Evolutionary conservation across 805 yeast species (phyloP), one percentile per base, ranked within the genome.

Genomic region (Tetrapisispora arboricola): DNA sequence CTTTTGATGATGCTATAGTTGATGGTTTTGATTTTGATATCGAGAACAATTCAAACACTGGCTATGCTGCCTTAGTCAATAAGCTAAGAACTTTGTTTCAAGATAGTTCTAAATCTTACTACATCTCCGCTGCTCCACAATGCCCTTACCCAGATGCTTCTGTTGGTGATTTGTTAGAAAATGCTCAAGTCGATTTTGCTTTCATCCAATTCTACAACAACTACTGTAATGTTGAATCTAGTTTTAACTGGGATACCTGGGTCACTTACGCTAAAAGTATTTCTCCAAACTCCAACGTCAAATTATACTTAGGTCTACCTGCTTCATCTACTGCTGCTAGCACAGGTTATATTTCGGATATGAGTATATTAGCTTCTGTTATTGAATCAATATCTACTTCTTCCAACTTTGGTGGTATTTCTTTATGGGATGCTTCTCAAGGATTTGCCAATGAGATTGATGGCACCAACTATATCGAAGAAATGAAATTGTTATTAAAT

Each of bases 21-120:
- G 96, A 90, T 62, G 97, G 97, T 15, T 88, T 87, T 58, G 97
- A 90, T 61, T 78, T 88, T 47, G 97, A 90, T 61, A 77, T 84
- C 52, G 97, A 90, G 61, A 72, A 75, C 56, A 68, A 68, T 45
- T 60, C 68, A 43, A 68, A 71, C 38, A 65, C 67, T 1, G 95
- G 95, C n/a, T 82, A 80, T 54, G 73, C 76, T 28, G 73, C 80
- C 13, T 60, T 81, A 40, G 83, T 76, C 12, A 66, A 61, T 32
- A 67, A 71, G 49, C 36, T 66, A 55, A 48, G 94, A 80, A 42
- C 68, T 42, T 60, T 65, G 32, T 76, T 72, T 49, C 76, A 68
- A 10, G 63, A 67, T 31, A 66, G 76, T 26, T 68, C 81, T 35
- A 82, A 78, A 61, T 51, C 63, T 22, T 84, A 78, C 65, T 84